Evolutionary conservation across 2,329 filamentous ascomycete species (phyloP), one percentile per base, ranked within the genome.

Genomic region (Gnomoniopsis smithogilvyi): DNA sequence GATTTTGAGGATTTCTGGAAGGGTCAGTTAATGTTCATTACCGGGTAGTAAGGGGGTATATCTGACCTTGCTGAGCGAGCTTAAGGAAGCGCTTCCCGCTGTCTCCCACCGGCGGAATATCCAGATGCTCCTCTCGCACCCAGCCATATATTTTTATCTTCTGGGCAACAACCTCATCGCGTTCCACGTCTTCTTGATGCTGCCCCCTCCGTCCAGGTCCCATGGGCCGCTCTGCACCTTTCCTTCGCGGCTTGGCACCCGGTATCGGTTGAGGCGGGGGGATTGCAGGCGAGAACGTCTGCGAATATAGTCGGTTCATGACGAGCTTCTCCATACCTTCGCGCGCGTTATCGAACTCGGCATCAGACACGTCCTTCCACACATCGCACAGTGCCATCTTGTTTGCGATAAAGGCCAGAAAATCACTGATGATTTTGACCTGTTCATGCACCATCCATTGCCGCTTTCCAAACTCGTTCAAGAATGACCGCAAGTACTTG

Each of bases 391-490:
- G 84, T 15, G 89, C 92, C 96, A 99, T 99, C 78, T 98, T 98
- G 76, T 96, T 96, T 56, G 91, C 90, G 64, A 99, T 99, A 69
- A 99, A 99, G 48, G 92, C 87, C 51, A 99, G 79, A 66, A 99
- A 99, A 72, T 99, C 96, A 65, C 91, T 87, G 62, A 99, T 96
- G 63, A 99, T 98, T 76, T 99, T 99, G 71, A 98, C 95, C 73
- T 99, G 95, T 75, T 99, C 95, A 71, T 99, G 95, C 7, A 97
- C 95, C 91, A 96, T 96, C 95, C 95, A 99, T 74, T 98, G 95
- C 66, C 93, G 91, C 78, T 98, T 99, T 38, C 87, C 91, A 74
- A 99, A 99, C 72, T 99, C 96, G 51, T 86, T 87, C 33, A 99
- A 77, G 68, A 99, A 99, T 0, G 95, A 98, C 64, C 96, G 91